Base-by-base conservation (phyloP, 345 rosid species). In the Lagerstroemia speciosa region DNA sequence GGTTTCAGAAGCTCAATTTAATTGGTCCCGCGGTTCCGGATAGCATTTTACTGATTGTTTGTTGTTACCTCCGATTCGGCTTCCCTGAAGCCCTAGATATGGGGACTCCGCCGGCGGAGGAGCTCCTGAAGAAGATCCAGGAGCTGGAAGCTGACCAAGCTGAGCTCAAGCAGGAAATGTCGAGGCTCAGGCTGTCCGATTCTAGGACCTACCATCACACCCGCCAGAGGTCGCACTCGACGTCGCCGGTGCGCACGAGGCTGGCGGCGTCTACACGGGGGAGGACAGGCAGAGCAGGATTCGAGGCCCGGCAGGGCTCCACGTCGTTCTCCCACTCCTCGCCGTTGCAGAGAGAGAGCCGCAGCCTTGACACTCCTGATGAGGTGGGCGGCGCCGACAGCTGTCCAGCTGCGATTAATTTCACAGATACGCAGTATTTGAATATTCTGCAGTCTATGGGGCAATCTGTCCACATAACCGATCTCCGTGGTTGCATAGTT, bases 391-490 rank as follows among this genome's bases (percentile, higher is more conserved):
- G 62, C 26, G 75, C 65, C 19, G 74, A 30, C 11, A 63, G 70
- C 2, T 87, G 91, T 46, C 87, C 97, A 17, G 75, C 94, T 27
- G 80, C 82, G 5, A 80, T 84, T 40, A 83, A 85, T 62, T 88
- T 91, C 68, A 79, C 84, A 1, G 85, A 91, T 61, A 83, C 70
- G 37, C 96, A 91, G 73, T 91, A 82, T 82, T 80, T 89, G 81
- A 91, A 88, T 73, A 94, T 94, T 27, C 83, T 94, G 77, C 96
- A 94, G 81, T 85, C 91, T 24, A 84, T 94, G 97, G 96, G 95
- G 43, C 99, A 94, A 70, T 78, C 96, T 55, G 93, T 94, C 78
- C 95, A 94, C 75, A 91, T 92, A 67, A 78, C 81, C 68, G 95
- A 88, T 78, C 78, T 78, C 2, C 66, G 70, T 26, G 85, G 84